These are phyloP conservation scores for Bruguiera parviflora DNA, from an alignment of 345 rosid species.

Conservation along the genomic window DNA sequence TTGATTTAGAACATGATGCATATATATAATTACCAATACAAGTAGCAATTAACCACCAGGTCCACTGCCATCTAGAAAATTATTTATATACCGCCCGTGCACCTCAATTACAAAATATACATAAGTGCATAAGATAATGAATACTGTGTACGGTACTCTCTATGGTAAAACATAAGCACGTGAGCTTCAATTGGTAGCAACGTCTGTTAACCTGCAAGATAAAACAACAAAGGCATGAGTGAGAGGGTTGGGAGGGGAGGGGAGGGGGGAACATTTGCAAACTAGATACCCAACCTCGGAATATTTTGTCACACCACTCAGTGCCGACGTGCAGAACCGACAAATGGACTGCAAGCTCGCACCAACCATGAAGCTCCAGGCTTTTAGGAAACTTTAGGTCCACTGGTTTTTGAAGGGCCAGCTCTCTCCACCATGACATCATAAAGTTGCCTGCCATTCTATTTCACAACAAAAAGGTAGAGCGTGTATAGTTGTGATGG, in stretches of 20 bases:
- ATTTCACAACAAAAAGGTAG: slow-evolving; percentile 8
- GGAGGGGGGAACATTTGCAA: no score
- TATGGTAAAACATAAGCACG: neutral
- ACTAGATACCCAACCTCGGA: no score
- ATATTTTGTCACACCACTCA: slow-evolving; percentile 7
- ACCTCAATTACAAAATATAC: no score
- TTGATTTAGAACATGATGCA: no score
- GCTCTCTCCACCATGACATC: slow-evolving; percentile 78
- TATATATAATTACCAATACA: no score
- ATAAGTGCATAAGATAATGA: neutral
- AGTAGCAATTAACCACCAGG: no score
- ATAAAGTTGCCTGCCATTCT: slow-evolving; percentile 69
- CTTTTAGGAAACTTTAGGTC: slow-evolving; percentile 38
- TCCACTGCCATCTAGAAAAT: no score
- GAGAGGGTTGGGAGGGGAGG: no score
- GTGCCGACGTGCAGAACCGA: neutral
- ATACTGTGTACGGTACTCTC: neutral
- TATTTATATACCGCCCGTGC: no score
- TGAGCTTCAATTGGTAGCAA: neutral
- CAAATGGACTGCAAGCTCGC: slow-evolving; percentile 22
- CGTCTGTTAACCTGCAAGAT: neutral
- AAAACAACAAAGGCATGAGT: neutral
- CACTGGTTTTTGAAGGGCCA: slow-evolving; percentile 61
- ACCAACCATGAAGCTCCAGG: neutral
- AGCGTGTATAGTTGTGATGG: neutral